Evolutionary conservation across 2,329 filamentous ascomycete genomes (phyloP), one percentile per base, ranked within the genome.

Genomic region (Ophiostoma quercus): DNA sequence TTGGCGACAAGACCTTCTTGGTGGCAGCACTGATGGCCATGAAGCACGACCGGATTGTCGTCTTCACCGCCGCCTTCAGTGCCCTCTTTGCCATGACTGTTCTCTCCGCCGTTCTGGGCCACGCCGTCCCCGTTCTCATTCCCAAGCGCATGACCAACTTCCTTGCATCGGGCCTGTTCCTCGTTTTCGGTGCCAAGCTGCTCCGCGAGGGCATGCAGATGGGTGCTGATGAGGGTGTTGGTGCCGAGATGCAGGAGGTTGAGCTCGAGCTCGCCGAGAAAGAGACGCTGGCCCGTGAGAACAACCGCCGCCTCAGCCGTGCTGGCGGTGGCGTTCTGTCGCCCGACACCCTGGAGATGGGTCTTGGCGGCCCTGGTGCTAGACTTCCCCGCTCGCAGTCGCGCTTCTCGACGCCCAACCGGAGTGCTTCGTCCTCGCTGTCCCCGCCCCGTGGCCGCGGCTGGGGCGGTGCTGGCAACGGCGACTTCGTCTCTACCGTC

Each of bases 1-100:
- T 99, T 75, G 95, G 95, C 73, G 95, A 99, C 86, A 99, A 99
- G 82, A 99, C 95, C 0, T 99, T 99, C 83, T 85, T 99, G 62
- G 92, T 99, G 29, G 95, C 95, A 7, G 94, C 94, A 8, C 87
- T 99, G 22, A 99, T 99, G 95, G 95, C 95, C 14, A 99, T 99
- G 95, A 95, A 97, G 78, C 94, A 99, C 76, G 91, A 95, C 72
- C 90, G 95, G 68, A 83, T 97, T 73, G 86, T 98, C 14, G 95
- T 99, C 72, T 99, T 99, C 81, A 91, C 92, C 1, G 93, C 95
- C 8, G 95, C 95, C n/a, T 94, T 97, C 75, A 88, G 90, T 68
- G 96, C 95, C 11, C 84, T 99, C 65, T 87, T 97, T 71, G 87
- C 91, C 77, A 99, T 99, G 95, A 99, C 95, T 0, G 86, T 98